Base-by-base conservation (phyloP, 202 grass and related monocot genomes). In the Zizania palustris region DNA sequence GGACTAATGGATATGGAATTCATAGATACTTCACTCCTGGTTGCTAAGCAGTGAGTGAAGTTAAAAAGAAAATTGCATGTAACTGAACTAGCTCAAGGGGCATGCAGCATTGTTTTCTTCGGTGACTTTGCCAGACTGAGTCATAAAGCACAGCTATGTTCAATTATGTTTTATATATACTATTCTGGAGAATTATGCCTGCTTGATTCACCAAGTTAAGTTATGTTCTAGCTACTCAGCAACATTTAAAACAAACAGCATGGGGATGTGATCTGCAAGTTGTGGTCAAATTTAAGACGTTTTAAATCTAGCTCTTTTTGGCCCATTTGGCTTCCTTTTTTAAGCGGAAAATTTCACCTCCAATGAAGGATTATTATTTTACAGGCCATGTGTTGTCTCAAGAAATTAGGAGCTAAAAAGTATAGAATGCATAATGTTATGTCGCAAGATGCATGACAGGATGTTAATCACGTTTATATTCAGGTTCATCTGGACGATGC, bases 401-500 rank as follows among this genome's bases (percentile, higher is more conserved):
- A 51, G 11, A 56, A 77, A 46, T 6, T 48, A 22, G 21, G 61
- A 22, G 40, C n/a, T 14, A 18, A 14, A 21, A 46, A 63, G 40
- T 63, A 53, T 63, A 53, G 14, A 72, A 45, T 13, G 28, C 10
- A 6, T 46, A 54, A 42, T 5, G 22, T 46, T 67, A 41, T 73
- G 15, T 5, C 66, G 64, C 8, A 75, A 39, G 5, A 67, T 60
- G 40, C 36, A 67, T 81, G 39, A 20, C 9, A 44, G n/a, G 16
- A 77, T 71, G 73, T 40, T 86, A 88, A 88, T 14, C 28, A 72
- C 72, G 51, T 57, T 79, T 72, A 36, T 89, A 46, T 94, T 60
- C 80, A 97, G 95, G 76, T 92, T 56, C 91, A 94, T 84, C 89
- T 88, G 85, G 91, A 97, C 13, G 85, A 94, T 28, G 76, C 88